Evolutionary conservation across 352 stramenopile genomes (phyloP).

Genomic region (Ophiocytium majus): DNA sequence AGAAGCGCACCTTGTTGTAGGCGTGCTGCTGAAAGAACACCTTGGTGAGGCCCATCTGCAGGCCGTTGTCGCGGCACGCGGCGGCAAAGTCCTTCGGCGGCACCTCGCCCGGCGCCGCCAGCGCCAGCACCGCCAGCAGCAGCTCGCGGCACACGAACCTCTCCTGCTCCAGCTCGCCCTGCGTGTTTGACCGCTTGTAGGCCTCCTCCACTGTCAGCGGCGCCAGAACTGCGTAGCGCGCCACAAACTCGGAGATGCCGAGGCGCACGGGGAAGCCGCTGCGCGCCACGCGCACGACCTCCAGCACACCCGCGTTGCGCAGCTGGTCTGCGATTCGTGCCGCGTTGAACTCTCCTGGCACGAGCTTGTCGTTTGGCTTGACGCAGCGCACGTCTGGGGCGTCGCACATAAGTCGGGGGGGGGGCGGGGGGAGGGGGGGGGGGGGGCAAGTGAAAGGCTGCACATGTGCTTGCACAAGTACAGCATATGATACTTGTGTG

Average conservation of each 20-base stretch:
- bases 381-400: slow-evolving; percentile 81
- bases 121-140: slow-evolving; percentile 34
- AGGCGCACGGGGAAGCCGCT: slow-evolving; percentile 95
- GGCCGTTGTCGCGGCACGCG: slow-evolving; percentile 46
- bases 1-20: slow-evolving; percentile 42
- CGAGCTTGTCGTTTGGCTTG: slow-evolving; percentile 77
- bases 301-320: slow-evolving; percentile 81
- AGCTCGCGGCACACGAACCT: slow-evolving; percentile 47
- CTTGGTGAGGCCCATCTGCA: slow-evolving; percentile 56
- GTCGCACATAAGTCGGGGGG: slow-evolving; percentile 68
- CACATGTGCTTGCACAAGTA: too few relatives aligned
- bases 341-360: slow-evolving; percentile 64
- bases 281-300: slow-evolving; percentile 94
- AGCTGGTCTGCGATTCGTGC: slow-evolving; percentile 86
- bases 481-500: too few relatives aligned
- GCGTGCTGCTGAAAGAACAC: slow-evolving; percentile 57
- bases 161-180: slow-evolving; percentile 49
- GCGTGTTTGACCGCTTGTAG: slow-evolving; percentile 28
- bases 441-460: too few relatives aligned
- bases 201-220: slow-evolving; percentile 44
- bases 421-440: too few relatives aligned
- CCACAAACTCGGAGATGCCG: slow-evolving; percentile 55
- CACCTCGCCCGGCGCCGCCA: slow-evolving; percentile 21
- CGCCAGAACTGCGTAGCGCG: slow-evolving; percentile 54
- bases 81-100: slow-evolving; percentile 26